Conservation (phyloP, 2,329 filamentous ascomycete species). For the Fusarium subglutinans region DNA sequence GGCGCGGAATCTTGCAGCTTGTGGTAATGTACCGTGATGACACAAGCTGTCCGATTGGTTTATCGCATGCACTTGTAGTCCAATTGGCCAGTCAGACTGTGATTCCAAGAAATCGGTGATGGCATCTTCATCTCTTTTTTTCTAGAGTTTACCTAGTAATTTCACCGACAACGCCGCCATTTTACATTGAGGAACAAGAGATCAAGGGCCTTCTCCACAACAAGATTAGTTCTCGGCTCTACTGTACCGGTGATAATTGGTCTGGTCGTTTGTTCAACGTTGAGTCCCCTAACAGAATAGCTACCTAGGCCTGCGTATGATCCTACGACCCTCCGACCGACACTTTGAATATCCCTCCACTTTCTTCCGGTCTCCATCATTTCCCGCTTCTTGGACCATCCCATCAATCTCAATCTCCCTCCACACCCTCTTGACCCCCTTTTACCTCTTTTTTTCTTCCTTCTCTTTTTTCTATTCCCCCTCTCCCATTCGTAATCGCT, state of each 20-base stretch:
- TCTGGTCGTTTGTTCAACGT: neutral
- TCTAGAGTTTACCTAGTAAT: neutral
- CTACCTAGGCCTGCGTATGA: neutral
- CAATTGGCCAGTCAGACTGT: constrained; percentile 24
- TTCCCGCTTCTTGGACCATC: constrained; percentile 21
- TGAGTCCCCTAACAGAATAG: neutral
- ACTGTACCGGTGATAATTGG: constrained; percentile 13
- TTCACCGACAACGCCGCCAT: constrained; percentile 16
- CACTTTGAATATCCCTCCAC: constrained; percentile 35
- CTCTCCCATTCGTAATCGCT: neutral
- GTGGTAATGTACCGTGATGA: neutral
- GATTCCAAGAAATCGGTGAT: neutral
- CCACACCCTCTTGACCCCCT: constrained; percentile 32
- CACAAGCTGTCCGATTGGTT: constrained; percentile 10
- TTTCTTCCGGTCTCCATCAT: constrained; percentile 34
- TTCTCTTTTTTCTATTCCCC: neutral
- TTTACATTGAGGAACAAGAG: neutral
- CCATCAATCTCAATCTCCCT: constrained; percentile 27
- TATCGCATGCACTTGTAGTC: neutral
- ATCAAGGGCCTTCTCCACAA: neutral
- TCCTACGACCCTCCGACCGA: constrained; percentile 24
- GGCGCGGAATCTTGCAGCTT: constrained; percentile 3
- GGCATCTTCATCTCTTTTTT: neutral
- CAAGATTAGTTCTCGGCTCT: constrained; percentile 5
- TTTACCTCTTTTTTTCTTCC: constrained; percentile 20